Conservation (phyloP, 139 green algal genomes). For the Pleodorina starrii region DNA sequence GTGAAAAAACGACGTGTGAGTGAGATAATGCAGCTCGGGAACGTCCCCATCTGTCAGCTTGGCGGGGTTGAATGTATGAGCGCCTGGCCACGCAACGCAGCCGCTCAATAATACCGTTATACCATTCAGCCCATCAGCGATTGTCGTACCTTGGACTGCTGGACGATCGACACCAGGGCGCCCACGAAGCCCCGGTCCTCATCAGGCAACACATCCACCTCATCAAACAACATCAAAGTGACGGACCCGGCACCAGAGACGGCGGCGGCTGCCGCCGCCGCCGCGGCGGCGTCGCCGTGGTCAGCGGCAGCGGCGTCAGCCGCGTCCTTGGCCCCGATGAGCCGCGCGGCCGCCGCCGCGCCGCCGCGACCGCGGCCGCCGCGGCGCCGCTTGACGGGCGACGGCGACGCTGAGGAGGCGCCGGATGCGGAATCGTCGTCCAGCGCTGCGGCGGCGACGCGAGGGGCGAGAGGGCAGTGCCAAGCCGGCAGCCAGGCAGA, state of each 20-base stretch:
- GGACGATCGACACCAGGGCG: conserved; percentile 53
- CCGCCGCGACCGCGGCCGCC: neutral
- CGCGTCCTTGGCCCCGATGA: neutral
- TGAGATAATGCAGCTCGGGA: too few species aligned
- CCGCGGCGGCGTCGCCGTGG: neutral
- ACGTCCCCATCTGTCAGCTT: too few species aligned
- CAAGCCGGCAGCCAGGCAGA: too few species aligned
- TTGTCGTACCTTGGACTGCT: conserved; percentile 59
- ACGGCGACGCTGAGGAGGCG: conserved; percentile 7
- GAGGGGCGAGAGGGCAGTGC: too few species aligned
- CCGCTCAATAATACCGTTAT: too few species aligned
- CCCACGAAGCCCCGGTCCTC: conserved; percentile 62
- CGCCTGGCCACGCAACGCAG: too few species aligned
- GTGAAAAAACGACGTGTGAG: too few species aligned
- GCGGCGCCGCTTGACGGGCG: neutral
- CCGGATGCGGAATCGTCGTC: neutral
- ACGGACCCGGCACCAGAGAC: neutral
- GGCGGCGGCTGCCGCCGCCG: neutral
- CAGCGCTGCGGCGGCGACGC: neutral
- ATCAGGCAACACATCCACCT: conserved; percentile 62
- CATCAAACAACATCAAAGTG: conserved; percentile 70
- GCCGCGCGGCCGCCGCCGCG: neutral
- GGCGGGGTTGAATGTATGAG: too few species aligned
- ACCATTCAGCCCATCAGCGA: too few species aligned
- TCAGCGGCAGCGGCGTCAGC: neutral